A percentile compares a stretch with the other conserved stretches of the same genome.
Conservation (phyloP, 768 basidiomycete species). For the Trametes coccinea region DNA sequence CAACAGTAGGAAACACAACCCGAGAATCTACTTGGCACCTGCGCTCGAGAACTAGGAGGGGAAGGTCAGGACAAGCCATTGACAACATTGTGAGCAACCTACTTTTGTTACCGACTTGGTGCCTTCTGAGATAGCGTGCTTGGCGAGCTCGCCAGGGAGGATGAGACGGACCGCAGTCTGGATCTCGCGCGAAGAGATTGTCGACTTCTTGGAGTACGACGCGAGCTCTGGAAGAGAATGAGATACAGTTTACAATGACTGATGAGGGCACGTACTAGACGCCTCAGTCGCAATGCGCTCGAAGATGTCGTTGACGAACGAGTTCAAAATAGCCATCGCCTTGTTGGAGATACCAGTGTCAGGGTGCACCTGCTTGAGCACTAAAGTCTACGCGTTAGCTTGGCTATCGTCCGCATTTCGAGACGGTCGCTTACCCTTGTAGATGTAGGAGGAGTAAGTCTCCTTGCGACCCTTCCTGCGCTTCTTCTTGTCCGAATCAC, state of each 20-base stretch:
- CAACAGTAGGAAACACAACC: conserved; percentile 28
- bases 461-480: conserved; percentile 85
- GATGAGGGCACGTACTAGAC: conserved; percentile 58
- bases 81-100: conserved; percentile 22
- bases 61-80: neutral
- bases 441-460: conserved; percentile 92
- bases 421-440: conserved; percentile 63
- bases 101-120: conserved; percentile 91
- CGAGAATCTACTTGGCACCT: conserved; percentile 54
- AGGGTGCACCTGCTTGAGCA: conserved; percentile 96
- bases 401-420: neutral
- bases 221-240: conserved; percentile 71
- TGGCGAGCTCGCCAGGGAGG: conserved; percentile 93
- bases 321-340: conserved; percentile 96
- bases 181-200: conserved; percentile 97
- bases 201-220: conserved; percentile 97
- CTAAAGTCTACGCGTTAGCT: conserved; percentile 38
- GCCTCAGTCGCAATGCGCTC: conserved; percentile 92
- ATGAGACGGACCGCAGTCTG: conserved; percentile 97
- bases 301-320: conserved; percentile 94
- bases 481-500: conserved; percentile 82
- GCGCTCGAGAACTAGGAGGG: conserved; percentile 65
- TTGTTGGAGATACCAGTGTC: conserved; percentile 99
- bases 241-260: neutral
- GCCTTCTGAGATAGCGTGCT: conserved; percentile 93